Conservation (phyloP, 1,284 basidiomycete species). For the Earliella scabrosa region DNA sequence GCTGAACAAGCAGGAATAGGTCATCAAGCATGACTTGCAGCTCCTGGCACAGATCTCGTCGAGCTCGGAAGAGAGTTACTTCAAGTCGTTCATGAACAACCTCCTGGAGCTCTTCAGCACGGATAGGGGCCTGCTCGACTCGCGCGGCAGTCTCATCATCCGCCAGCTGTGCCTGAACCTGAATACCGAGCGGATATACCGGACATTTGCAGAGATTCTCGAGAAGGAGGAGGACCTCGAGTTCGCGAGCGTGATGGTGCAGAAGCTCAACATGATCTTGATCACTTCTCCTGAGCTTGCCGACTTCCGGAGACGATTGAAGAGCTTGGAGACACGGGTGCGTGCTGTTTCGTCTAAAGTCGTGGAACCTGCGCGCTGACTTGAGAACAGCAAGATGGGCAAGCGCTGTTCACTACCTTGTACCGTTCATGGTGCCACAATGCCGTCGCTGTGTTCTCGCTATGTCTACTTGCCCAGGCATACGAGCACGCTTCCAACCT, state of each 20-base stretch:
- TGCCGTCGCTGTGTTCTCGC: constrained; percentile 93
- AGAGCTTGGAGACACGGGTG: constrained; percentile 93
- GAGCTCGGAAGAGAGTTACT: constrained; percentile 93
- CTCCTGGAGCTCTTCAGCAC: constrained; percentile 95
- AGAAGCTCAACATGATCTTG: constrained; percentile 96
- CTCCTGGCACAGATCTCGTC: constrained; percentile 97
- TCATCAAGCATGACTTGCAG: constrained; percentile 95
- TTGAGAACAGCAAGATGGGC: constrained; percentile 80
- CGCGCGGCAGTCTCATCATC: constrained; percentile 94
- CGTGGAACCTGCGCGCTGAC: constrained; percentile 1
- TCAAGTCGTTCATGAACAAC: constrained; percentile 95
- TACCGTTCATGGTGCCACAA: constrained; percentile 99
- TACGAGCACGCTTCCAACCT: constrained; percentile 99
- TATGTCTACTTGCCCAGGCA: constrained; percentile 96
- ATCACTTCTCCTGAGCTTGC: constrained; percentile 95
- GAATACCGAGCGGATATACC: constrained; percentile 95
- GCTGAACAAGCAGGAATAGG: constrained; percentile 43
- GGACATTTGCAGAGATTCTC: constrained; percentile 94
- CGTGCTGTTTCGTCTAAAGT: constrained; percentile 26
- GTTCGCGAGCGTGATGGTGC: constrained; percentile 96
- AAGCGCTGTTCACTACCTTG: constrained; percentile 88
- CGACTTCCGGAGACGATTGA: constrained; percentile 92
- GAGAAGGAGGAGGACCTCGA: constrained; percentile 99
- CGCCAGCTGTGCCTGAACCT: constrained; percentile 94
- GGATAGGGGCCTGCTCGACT: constrained; percentile 89